Conservation (phyloP, 129 eudicot genomes). For the Tagetes patula region DNA sequence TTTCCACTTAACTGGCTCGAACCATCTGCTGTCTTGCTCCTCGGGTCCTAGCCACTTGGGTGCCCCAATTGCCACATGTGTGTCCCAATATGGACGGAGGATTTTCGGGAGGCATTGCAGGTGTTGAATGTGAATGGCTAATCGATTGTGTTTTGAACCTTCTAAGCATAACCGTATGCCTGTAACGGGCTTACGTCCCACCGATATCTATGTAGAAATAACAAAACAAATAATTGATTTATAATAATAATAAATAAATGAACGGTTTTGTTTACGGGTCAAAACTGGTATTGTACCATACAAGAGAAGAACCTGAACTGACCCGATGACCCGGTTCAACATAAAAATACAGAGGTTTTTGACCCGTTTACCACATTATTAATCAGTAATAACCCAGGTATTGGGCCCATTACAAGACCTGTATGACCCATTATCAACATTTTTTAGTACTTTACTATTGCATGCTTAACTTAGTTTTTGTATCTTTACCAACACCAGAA, state of each 20-base stretch:
- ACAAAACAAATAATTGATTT: background rate
- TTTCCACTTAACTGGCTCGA: slow-evolving; percentile 75
- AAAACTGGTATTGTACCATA: background rate
- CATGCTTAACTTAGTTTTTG: background rate
- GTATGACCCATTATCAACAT: background rate
- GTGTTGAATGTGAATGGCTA: slow-evolving; percentile 60
- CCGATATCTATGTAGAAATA: slow-evolving; percentile 47
- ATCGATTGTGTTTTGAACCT: slow-evolving; percentile 59
- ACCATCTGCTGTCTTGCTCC: slow-evolving; percentile 82
- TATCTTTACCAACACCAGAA: background rate
- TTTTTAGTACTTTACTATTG: background rate
- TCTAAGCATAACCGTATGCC: slow-evolving; percentile 64
- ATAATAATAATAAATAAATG: background rate
- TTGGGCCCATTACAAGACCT: background rate
- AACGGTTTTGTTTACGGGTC: background rate
- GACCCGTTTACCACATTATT: background rate
- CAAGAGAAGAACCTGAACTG: background rate
- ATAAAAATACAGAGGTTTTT: background rate
- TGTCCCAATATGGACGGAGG: slow-evolving; percentile 71
- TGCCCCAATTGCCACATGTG: slow-evolving; percentile 71
- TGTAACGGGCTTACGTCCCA: slow-evolving; percentile 70
- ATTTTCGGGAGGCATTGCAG: slow-evolving; percentile 62
- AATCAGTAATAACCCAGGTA: background rate
- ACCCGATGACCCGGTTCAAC: background rate
- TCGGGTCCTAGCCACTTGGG: slow-evolving; percentile 83